Base-by-base conservation (phyloP, 192 early-diverging fungal species). In the Neocallimastix lanati region DNA sequence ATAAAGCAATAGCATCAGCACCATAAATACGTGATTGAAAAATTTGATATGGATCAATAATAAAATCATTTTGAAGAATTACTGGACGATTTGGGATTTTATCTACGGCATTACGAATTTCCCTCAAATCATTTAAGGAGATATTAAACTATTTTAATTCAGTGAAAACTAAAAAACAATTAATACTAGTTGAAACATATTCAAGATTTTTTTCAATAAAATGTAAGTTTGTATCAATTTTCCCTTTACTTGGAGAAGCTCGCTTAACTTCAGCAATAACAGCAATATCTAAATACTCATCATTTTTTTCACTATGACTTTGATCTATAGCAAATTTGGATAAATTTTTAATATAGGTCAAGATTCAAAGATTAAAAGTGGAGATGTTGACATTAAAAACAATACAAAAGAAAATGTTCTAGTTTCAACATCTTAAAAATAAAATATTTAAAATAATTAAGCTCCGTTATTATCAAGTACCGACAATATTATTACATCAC, bases 111-210 rank as follows among this genome's bases (percentile, higher is more conserved):
- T 83, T 83, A 29, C 96, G 92, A 28, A 94, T 95, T 38, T 92
- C 88, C 36, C 91, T 90, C 90, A 99, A 88, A 80, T 99, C 98
- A 80, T 93, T 92, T n/a, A 99, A 84, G 16, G 88, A 86, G 30
- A 97, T 97, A 85, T 96, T 96, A 89, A 99, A 99, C 98, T 97
- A 99, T 76, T 91, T 96, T 76, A 95, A 93, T 86, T 99, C 98
- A 5, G 98, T 99, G 85, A 99, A 85, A 12, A 99, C 98, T 79
- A 95, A 97, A 79, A 99, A 96, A 2, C 92, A 94, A 28, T 93
- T 90, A 0, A 96, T 96, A n/a, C 96, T 95, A 5, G 93, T 94
- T 13, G 86, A 85, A 0, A 96, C 94, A 82, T 99, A 99, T 50
- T 82, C 83, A 12, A 96, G 80, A 1, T 93, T 95, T 80, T 96